A percentile compares a stretch with the other conserved stretches of the same genome.
These are phyloP conservation scores for Syzygium oleosum DNA, from an alignment of 345 rosid genomes.

Conservation along the genomic window DNA sequence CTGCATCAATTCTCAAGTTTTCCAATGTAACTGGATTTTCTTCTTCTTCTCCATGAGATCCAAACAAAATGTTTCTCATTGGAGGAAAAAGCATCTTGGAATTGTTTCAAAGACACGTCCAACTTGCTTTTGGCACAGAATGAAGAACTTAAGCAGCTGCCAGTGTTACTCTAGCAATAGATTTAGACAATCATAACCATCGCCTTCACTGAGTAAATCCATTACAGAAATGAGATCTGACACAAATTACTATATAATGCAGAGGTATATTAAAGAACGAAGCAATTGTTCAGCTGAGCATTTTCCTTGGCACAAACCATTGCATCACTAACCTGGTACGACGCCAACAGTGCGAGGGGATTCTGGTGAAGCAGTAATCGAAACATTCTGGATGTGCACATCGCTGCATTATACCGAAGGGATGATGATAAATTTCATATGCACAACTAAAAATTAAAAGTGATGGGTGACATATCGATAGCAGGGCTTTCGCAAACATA, in stretches of 20 bases:
- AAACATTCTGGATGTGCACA: constrained; percentile 50
- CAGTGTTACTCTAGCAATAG: neutral
- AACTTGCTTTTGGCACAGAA: neutral
- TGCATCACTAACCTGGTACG: constrained; percentile 57
- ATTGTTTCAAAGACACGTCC: neutral
- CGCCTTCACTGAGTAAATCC: neutral
- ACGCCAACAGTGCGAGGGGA: constrained; percentile 68
- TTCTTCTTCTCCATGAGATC: neutral
- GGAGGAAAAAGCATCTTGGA: neutral
- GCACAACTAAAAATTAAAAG: neutral
- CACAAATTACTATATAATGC: neutral
- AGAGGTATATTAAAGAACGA: neutral
- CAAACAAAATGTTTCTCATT: neutral
- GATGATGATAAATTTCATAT: neutral
- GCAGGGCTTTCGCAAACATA: constrained; percentile 1
- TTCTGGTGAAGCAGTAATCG: constrained; percentile 42
- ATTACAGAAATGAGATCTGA: neutral
- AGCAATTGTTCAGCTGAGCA: neutral
- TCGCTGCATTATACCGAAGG: constrained; percentile 28
- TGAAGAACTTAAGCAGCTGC: neutral
- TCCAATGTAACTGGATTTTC: neutral
- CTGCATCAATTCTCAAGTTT: neutral
- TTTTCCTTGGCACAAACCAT: neutral
- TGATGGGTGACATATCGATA: neutral
- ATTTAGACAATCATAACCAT: neutral